Conservation (phyloP, 169 alveolate species). For the Amoebophrya sp. region DNA sequence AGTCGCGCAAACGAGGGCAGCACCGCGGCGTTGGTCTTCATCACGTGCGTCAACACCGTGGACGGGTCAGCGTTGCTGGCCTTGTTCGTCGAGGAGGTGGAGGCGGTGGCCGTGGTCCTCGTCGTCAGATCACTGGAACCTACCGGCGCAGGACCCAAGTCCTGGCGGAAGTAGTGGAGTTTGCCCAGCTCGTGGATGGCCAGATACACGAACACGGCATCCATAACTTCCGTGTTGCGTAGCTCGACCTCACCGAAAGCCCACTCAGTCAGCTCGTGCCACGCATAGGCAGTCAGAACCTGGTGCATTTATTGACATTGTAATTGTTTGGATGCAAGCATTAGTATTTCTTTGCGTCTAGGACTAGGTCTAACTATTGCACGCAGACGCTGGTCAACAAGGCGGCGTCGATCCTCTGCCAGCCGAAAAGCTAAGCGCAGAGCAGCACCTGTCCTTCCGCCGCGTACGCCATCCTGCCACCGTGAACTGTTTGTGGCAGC, state of each 20-base stretch:
- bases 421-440: neutral
- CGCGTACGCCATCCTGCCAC: neutral
- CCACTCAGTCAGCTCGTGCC: neutral
- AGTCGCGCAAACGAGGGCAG: conserved; percentile 5
- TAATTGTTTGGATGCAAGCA: neutral
- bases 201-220: conserved; percentile 4
- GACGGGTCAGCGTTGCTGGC: neutral
- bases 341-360: too few species aligned
- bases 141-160: neutral
- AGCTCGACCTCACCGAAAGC: neutral
- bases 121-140: too few species aligned
- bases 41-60: neutral
- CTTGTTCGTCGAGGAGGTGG: too few species aligned
- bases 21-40: neutral
- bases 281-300: neutral
- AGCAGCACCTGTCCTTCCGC: neutral
- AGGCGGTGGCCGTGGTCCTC: too few species aligned
- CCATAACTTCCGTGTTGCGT: neutral
- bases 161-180: neutral
- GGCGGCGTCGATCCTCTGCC: neutral
- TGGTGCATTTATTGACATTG: neutral
- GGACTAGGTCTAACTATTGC: too few species aligned
- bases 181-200: conserved; percentile 19
- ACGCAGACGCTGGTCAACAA: too few species aligned
- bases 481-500: neutral